phyloP scores from a whole-genome alignment of 345 rosid genomes.

The Pelargonium nanum region DNA sequence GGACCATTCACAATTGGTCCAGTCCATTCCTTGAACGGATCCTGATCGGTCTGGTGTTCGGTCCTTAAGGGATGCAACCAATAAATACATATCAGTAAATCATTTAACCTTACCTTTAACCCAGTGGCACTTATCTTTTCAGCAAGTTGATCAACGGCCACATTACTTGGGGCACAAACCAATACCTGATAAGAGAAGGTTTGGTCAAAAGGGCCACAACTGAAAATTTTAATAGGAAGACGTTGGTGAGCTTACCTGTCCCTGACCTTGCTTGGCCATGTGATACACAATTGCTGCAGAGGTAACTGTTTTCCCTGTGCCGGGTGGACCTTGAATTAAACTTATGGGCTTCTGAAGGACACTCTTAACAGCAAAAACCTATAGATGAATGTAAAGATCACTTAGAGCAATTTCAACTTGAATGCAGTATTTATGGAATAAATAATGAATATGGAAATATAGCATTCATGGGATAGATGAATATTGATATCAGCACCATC shows the following conservation, averaged over 20 bases:
- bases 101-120: constrained; percentile 48
- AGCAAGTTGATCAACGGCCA: constrained; percentile 98
- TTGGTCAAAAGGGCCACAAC: neutral
- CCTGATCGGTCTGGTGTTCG: neutral
- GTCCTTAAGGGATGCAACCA: neutral
- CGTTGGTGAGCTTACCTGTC: constrained; percentile 45
- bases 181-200: constrained; percentile 45
- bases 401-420: neutral
- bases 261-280: constrained; percentile 99
- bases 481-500: no score
- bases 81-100: neutral
- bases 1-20: no score
- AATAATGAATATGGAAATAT: neutral
- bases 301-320: constrained; percentile 98
- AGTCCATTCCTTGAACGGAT: no score
- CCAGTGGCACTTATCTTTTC: constrained; percentile 99
- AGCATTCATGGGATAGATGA: no score
- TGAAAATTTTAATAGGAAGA: neutral
- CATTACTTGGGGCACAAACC: constrained; percentile 99
- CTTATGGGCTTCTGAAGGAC: constrained; percentile 98
- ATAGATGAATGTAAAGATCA: neutral
- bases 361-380: constrained; percentile 98
- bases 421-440: neutral
- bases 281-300: constrained; percentile 99
- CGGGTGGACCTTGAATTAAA: constrained; percentile 99